Base-by-base conservation (phyloP, 768 basidiomycete genomes). In the Suillus spraguei region DNA sequence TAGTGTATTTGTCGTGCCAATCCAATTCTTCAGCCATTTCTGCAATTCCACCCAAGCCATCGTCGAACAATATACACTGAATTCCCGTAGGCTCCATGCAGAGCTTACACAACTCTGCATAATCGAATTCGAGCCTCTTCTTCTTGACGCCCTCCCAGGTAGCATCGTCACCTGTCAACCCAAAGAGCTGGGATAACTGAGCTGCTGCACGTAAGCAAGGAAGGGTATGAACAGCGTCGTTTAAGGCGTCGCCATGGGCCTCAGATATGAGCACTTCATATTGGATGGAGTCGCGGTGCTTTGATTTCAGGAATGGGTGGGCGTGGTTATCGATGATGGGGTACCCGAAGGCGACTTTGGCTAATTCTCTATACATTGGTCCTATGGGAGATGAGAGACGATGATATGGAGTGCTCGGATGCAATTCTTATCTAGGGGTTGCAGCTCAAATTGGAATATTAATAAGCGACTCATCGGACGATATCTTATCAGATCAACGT, bases 241-340 rank as follows among this genome's bases (percentile, higher is more conserved):
- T 70, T 39, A 88, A 77, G 0, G 85, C 85, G 10, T 79, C 71
- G 7, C 83, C 87, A 17, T 75, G 70, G 24, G 90, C 88, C 71
- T 92, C 90, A 2, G 88, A 88, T 50, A 89, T 76, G 55, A 90
- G 69, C 0, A 85, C 85, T 63, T 92, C 88, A 65, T 92, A 83
- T 0, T 86, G 81, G 20, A 90, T 67, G 2, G 63, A 65, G 24
- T 75, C 58, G 36, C 87, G 82, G 60, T 83, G 69, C 22, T 75
- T 75, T 7, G 76, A 78, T 28, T 78, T 76, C 54, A 93, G 78
- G 22, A 94, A 77, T 2, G 90, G 87, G 69, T 93, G 92, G 0
- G 90, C 88, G 69, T 93, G 92, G 71, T 92, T 92, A 76, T 93
- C 91, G 70, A 91, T 89, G 0, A 84, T 85, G 22, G 87, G 88